Evolutionary conservation across 352 stramenopile species (phyloP).

Genomic region (Hyaloperonospora arabidopsidis): DNA sequence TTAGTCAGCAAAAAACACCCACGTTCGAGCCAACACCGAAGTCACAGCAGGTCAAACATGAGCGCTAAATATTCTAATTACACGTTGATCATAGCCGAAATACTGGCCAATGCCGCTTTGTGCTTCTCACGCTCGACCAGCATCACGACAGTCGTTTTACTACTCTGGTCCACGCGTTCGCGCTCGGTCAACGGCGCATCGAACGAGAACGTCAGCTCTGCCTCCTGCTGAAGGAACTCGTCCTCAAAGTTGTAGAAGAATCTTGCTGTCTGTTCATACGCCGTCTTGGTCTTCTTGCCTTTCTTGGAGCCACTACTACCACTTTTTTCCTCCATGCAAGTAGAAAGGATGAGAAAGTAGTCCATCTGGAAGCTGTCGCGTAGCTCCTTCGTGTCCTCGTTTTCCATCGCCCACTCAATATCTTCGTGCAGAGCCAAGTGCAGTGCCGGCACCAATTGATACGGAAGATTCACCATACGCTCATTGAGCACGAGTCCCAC

Average conservation of each 20-base stretch:
- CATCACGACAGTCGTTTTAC: constrained; percentile 70
- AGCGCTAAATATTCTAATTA: constrained; percentile 61
- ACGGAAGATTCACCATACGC: constrained; percentile 83
- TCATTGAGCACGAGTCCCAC: constrained; percentile 75
- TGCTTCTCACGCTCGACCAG: constrained; percentile 71
- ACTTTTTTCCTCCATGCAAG: constrained; percentile 53
- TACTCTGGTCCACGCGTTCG: constrained; percentile 46
- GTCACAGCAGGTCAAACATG: constrained; percentile 9
- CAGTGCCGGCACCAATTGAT: constrained; percentile 73
- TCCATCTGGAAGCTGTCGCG: constrained; percentile 69
- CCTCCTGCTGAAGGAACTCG: constrained; percentile 76
- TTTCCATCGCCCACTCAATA: constrained; percentile 77
- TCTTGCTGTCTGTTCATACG: constrained; percentile 60
- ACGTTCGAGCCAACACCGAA: neutral
- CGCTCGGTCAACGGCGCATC: constrained; percentile 60
- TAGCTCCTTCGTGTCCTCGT: constrained; percentile 55
- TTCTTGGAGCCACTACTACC: constrained; percentile 32
- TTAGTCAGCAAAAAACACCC: too few species aligned
- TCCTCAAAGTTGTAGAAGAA: constrained; percentile 85
- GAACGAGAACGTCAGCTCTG: constrained; percentile 60
- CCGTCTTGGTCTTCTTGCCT: constrained; percentile 69
- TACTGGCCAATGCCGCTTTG: constrained; percentile 68
- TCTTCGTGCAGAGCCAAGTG: constrained; percentile 78
- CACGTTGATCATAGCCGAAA: constrained; percentile 77
- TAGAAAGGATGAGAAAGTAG: constrained; percentile 74